Percentiles rank a stretch among this genome's conserved stretches.
Conservation (phyloP, 306 rosid species). For the Senna tora region DNA sequence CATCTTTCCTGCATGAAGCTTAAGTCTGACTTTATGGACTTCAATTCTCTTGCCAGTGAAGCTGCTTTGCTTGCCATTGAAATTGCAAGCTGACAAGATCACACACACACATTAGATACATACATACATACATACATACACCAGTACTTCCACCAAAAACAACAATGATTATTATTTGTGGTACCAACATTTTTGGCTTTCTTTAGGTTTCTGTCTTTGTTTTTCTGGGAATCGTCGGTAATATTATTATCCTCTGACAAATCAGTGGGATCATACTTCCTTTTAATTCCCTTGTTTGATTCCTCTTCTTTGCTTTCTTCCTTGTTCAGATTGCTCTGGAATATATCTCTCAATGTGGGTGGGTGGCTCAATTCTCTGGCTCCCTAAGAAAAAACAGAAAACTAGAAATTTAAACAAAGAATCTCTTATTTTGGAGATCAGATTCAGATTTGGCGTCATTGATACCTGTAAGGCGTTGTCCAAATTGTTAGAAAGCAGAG, state of each 20-base stretch:
- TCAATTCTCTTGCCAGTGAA: slow-evolving; percentile 79
- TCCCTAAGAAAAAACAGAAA: slow-evolving; percentile 51
- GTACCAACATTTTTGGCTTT: slow-evolving; percentile 80
- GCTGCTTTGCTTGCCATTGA: slow-evolving; percentile 92
- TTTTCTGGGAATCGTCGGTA: slow-evolving; percentile 46
- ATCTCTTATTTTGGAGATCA: background rate
- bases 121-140: too few species aligned
- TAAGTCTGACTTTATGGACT: slow-evolving; percentile 67
- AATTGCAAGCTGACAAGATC: slow-evolving; percentile 64
- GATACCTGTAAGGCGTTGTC: slow-evolving; percentile 89
- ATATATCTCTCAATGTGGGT: slow-evolving; percentile 82
- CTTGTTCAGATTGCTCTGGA: slow-evolving; percentile 53
- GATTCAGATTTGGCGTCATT: too few species aligned
- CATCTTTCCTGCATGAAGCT: slow-evolving; percentile 86
- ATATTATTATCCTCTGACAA: slow-evolving; percentile 53
- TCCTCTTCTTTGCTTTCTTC: slow-evolving; percentile 51
- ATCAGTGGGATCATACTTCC: slow-evolving; percentile 64
- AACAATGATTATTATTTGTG: background rate
- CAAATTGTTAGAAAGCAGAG: slow-evolving; percentile 75
- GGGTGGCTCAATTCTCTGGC: slow-evolving; percentile 78
- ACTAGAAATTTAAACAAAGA: background rate
- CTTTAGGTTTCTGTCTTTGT: slow-evolving; percentile 59
- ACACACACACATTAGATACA: slow-evolving; percentile 30
- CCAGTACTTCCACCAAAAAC: too few species aligned
- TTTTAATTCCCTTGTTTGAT: slow-evolving; percentile 63